Conservation (phyloP, 2,329 filamentous ascomycete species). For the Metarhizium robertsii region DNA sequence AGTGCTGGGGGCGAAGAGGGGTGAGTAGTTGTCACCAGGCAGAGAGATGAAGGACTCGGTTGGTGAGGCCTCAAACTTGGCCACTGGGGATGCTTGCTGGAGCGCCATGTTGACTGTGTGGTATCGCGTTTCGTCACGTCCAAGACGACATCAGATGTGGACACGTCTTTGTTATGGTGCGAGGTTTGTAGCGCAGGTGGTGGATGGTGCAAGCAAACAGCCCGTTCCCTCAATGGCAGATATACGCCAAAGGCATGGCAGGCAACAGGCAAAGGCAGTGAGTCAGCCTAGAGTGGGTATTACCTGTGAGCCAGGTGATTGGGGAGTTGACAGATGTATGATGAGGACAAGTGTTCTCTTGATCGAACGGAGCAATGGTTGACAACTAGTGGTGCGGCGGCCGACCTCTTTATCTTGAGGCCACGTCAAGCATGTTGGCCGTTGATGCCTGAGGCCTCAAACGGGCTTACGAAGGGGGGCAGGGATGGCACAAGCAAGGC, state of each 20-base stretch:
- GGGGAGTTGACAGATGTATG: slow-evolving; percentile 1
- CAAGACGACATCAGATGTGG: too few relatives aligned
- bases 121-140: not conserved
- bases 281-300: slow-evolving; percentile 11
- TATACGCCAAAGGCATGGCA: slow-evolving; percentile 13
- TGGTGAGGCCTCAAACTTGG: slow-evolving; percentile 46
- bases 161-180: not conserved
- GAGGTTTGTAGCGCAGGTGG: not conserved
- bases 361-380: not conserved
- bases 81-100: slow-evolving; percentile 30
- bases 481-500: not conserved
- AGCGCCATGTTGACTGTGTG: slow-evolving; percentile 24
- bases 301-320: slow-evolving; percentile 13
- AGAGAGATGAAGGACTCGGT: slow-evolving; percentile 44
- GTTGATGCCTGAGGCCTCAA: slow-evolving; percentile 20
- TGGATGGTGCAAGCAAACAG: slow-evolving; percentile 1
- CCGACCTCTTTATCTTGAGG: slow-evolving; percentile 14
- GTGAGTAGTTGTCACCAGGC: slow-evolving; percentile 38
- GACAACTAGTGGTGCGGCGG: not conserved
- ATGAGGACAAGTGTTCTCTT: slow-evolving; percentile 7
- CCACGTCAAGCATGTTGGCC: slow-evolving; percentile 18
- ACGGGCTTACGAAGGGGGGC: slow-evolving; percentile 7
- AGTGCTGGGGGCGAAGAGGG: slow-evolving; percentile 33
- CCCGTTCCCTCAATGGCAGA: slow-evolving; percentile 9
- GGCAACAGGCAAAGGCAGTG: slow-evolving; percentile 12